These are phyloP conservation scores for Candida boleticola DNA, from an alignment of 805 yeast genomes.

Conservation along the genomic window DNA sequence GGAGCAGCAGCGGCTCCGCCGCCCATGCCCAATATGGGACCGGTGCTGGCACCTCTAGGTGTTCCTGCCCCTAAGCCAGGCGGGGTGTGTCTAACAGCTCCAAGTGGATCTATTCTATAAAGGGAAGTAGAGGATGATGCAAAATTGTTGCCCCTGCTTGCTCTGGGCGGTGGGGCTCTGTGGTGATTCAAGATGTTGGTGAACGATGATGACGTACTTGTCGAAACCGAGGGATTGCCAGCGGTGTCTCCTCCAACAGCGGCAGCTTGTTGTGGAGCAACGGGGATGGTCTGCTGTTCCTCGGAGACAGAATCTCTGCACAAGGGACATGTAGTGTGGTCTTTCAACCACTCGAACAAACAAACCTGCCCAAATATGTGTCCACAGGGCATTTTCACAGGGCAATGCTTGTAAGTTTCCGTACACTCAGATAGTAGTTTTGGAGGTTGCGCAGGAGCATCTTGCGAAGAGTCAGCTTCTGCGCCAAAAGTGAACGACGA, in stretches of 20 bases:
- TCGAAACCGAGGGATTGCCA: background rate
- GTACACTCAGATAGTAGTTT: conserved; percentile 19
- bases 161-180: too few species aligned
- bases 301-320: conserved; percentile 59
- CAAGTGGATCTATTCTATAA: background rate
- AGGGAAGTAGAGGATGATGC: background rate
- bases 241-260: background rate
- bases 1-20: too few species aligned
- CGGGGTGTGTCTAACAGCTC: conserved; percentile 1
- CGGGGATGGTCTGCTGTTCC: too few species aligned
- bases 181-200: background rate
- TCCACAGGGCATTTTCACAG: conserved; percentile 77
- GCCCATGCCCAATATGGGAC: too few species aligned
- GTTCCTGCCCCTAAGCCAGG: background rate
- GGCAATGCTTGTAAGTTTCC: conserved; percentile 47
- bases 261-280: background rate
- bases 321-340: conserved; percentile 78
- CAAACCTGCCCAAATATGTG: conserved; percentile 89
- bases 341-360: conserved; percentile 75
- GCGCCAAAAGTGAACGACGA: too few species aligned
- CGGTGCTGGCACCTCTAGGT: background rate
- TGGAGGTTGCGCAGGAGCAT: background rate
- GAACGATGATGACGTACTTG: background rate
- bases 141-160: background rate
- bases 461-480: background rate